Conservation (phyloP, 176 grass and related monocot genomes). For the Musa beccarii region DNA sequence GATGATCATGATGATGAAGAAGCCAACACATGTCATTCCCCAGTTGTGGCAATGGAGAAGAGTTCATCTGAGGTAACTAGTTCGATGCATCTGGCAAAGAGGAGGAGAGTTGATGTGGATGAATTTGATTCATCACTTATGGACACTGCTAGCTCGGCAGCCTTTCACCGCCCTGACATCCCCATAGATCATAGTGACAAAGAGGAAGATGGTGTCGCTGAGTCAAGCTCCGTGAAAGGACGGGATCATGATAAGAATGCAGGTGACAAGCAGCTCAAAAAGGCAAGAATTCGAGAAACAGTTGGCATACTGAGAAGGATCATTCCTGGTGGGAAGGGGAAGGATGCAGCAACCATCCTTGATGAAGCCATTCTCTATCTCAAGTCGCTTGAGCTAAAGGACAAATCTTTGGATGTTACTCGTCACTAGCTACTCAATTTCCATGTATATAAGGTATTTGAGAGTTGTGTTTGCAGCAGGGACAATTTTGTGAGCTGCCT, state of each 20-base stretch:
- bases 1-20: slow-evolving; percentile 28
- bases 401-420: slow-evolving; percentile 45
- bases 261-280: slow-evolving; percentile 34
- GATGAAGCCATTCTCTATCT: slow-evolving; percentile 86
- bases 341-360: slow-evolving; percentile 63
- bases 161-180: slow-evolving; percentile 18
- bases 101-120: slow-evolving; percentile 40
- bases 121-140: slow-evolving; percentile 43
- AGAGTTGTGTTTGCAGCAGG: background rate
- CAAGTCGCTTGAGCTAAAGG: slow-evolving; percentile 77
- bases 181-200: slow-evolving; percentile 20
- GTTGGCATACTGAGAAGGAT: slow-evolving; percentile 62
- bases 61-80: slow-evolving; percentile 33
- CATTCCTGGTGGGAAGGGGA: slow-evolving; percentile 62
- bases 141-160: slow-evolving; percentile 72
- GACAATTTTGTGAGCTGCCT: slow-evolving; percentile 7
- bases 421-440: slow-evolving; percentile 26
- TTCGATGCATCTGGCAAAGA: slow-evolving; percentile 39
- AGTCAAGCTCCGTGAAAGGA: slow-evolving; percentile 48
- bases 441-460: slow-evolving; percentile 8
- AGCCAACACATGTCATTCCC: slow-evolving; percentile 19
- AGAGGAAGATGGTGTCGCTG: slow-evolving; percentile 30
- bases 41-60: slow-evolving; percentile 21
- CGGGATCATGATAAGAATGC: slow-evolving; percentile 27
- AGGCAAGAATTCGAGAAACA: slow-evolving; percentile 76